A percentile compares a stretch with the other conserved stretches of the same genome.
These are phyloP conservation scores for Pestalotiopsis sp. DNA, from an alignment of 2,329 filamentous ascomycete genomes.

Conservation along the genomic window DNA sequence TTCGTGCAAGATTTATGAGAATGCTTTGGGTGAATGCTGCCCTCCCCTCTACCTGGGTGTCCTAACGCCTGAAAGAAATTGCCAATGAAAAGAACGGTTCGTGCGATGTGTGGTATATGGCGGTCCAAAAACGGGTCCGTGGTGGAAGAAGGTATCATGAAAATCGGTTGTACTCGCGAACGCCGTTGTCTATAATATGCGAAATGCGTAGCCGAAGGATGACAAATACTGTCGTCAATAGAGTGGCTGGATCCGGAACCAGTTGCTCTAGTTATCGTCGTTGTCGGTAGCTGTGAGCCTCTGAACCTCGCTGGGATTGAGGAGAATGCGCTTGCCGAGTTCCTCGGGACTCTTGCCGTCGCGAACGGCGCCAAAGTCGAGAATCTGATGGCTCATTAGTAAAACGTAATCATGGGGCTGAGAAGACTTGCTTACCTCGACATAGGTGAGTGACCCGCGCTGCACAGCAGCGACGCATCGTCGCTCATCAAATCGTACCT, in stretches of 20 bases:
- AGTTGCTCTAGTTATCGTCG: constrained; percentile 7
- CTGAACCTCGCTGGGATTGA: constrained; percentile 59
- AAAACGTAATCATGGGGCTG: neutral
- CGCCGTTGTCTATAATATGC: constrained; percentile 2
- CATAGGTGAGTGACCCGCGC: constrained; percentile 87
- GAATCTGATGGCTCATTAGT: constrained; percentile 64
- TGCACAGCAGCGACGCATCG: constrained; percentile 96
- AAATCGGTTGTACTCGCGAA: neutral
- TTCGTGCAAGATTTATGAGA: neutral
- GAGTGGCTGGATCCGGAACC: neutral
- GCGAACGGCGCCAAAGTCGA: constrained; percentile 93
- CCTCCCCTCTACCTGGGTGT: neutral
- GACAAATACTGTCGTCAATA: neutral
- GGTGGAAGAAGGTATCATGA: constrained; percentile 2
- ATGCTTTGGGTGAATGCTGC: constrained; percentile 4
- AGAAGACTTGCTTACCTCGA: constrained; percentile 72
- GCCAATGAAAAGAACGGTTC: neutral
- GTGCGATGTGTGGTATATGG: constrained; percentile 3
- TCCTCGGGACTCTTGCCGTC: constrained; percentile 80
- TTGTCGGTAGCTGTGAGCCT: constrained; percentile 21
- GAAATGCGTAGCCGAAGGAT: neutral
- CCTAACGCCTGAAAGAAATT: neutral
- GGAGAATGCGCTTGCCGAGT: constrained; percentile 76
- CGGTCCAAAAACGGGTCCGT: neutral
- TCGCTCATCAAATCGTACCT: constrained; percentile 95